A percentile compares a stretch with the other conserved stretches of the same genome.
Evolutionary conservation across 1,139 yeast species (phyloP).

Genomic region (Sugiyamaella sp.): DNA sequence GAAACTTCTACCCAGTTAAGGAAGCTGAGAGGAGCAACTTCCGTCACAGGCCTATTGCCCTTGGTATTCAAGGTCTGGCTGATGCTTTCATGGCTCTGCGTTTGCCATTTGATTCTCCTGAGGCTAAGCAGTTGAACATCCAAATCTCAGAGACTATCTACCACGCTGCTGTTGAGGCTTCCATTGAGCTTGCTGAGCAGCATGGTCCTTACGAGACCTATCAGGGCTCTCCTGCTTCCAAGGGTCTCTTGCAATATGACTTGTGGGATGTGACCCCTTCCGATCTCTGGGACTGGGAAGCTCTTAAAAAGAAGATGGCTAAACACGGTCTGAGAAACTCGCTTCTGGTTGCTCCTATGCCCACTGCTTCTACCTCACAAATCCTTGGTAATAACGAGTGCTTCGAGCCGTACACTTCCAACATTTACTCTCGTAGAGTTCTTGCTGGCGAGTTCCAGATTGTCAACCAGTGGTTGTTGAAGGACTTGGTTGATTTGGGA

Average conservation of each 20-base stretch:
- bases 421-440: conserved; percentile 84
- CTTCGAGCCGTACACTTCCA: conserved; percentile 89
- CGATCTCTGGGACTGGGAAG: conserved; percentile 74
- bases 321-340: conserved; percentile 79
- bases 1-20: conserved; percentile 75
- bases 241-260: conserved; percentile 78
- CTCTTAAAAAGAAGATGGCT: conserved; percentile 60
- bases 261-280: conserved; percentile 79
- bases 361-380: conserved; percentile 92
- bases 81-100: conserved; percentile 79
- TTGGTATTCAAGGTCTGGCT: conserved; percentile 91
- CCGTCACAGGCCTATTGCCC: conserved; percentile 82
- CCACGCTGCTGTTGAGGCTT: conserved; percentile 82
- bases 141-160: conserved; percentile 89
- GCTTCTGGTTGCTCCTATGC: conserved; percentile 88
- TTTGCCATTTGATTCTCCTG: conserved; percentile 76
- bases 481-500: conserved; percentile 81
- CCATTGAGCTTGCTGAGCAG: conserved; percentile 68
- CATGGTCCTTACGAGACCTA: conserved; percentile 71
- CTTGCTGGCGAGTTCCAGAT: conserved; percentile 88
- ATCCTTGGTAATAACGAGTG: conserved; percentile 88
- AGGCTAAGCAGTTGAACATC: conserved; percentile 69
- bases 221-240: conserved; percentile 79
- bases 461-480: conserved; percentile 79
- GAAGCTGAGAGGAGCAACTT: conserved; percentile 70